A percentile compares a stretch with the other conserved stretches of the same genome.
phyloP scores from a whole-genome alignment of 805 yeast species.

The Debaryomyces maramus region DNA sequence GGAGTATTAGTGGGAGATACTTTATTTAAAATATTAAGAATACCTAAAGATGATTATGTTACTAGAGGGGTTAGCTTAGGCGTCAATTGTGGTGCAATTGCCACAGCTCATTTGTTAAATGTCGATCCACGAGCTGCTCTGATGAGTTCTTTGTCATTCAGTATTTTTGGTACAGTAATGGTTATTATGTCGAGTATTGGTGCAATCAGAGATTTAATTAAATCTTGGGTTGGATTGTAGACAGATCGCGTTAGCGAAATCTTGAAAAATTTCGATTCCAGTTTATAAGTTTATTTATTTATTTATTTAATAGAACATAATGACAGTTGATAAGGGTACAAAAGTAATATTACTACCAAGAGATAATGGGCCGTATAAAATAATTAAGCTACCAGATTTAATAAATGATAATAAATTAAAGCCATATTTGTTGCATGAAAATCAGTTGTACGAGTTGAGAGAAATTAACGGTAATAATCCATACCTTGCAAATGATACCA shows the following conservation, averaged over 20 bases:
- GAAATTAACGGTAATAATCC: conserved; percentile 39
- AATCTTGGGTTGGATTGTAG: conserved; percentile 18
- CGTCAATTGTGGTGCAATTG: conserved; percentile 78
- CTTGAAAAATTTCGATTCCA: neutral
- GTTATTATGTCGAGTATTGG: conserved; percentile 64
- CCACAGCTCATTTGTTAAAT: conserved; percentile 70
- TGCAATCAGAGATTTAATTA: conserved; percentile 25
- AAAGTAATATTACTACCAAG: conserved; percentile 16
- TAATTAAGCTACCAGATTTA: conserved; percentile 12
- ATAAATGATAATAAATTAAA: conserved; percentile 4
- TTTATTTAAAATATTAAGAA: conserved; percentile 49
- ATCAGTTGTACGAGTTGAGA: conserved; percentile 40
- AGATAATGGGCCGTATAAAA: conserved; percentile 7
- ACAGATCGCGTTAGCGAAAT: conserved; percentile 1
- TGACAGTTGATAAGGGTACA: conserved; percentile 12
- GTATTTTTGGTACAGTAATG: conserved; percentile 72
- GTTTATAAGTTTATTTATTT: neutral
- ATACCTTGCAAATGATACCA: conserved; percentile 22
- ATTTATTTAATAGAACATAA: neutral
- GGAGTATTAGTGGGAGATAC: conserved; percentile 68
- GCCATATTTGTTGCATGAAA: conserved; percentile 13
- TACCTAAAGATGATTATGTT: conserved; percentile 64
- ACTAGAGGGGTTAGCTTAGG: conserved; percentile 78
- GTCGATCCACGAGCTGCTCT: conserved; percentile 81
- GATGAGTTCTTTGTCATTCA: conserved; percentile 69